Conservation (phyloP, 2,329 filamentous ascomycete genomes). For the Pseudocercospora crystallina region DNA sequence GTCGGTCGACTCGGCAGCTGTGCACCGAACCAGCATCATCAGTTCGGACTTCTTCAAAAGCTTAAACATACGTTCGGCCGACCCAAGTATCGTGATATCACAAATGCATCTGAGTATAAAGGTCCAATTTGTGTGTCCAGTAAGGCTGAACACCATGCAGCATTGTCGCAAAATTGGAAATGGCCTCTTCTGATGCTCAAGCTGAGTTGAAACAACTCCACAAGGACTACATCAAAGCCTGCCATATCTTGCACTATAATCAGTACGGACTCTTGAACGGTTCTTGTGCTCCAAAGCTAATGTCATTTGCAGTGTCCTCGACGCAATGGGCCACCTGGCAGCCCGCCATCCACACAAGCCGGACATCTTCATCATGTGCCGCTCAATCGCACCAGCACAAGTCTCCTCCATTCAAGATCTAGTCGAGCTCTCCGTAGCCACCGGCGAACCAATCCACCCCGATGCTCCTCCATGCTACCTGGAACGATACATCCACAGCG, state of each 20-base stretch:
- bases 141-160: too few relatives aligned
- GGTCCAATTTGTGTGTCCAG: too few relatives aligned
- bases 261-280: background rate
- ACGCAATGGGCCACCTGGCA: conserved; percentile 57
- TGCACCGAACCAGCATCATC: too few relatives aligned
- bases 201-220: too few relatives aligned
- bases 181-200: too few relatives aligned
- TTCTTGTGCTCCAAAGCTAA: background rate
- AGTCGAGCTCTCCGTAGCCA: conserved; percentile 47
- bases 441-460: conserved; percentile 44
- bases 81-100: too few relatives aligned
- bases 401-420: conserved; percentile 47
- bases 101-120: too few relatives aligned
- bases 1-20: too few relatives aligned
- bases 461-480: conserved; percentile 34
- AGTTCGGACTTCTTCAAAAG: too few relatives aligned
- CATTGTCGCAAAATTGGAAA: too few relatives aligned
- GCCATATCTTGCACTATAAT: conserved; percentile 54
- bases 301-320: conserved; percentile 41
- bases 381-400: conserved; percentile 48
- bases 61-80: too few relatives aligned
- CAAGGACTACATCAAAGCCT: conserved; percentile 42
- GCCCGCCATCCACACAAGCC: conserved; percentile 50
- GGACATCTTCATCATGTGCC: conserved; percentile 50
- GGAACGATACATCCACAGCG: conserved; percentile 50